Evolutionary conservation across 1,284 basidiomycete species (phyloP).

Genomic region (Cryptococcus sp.): DNA sequence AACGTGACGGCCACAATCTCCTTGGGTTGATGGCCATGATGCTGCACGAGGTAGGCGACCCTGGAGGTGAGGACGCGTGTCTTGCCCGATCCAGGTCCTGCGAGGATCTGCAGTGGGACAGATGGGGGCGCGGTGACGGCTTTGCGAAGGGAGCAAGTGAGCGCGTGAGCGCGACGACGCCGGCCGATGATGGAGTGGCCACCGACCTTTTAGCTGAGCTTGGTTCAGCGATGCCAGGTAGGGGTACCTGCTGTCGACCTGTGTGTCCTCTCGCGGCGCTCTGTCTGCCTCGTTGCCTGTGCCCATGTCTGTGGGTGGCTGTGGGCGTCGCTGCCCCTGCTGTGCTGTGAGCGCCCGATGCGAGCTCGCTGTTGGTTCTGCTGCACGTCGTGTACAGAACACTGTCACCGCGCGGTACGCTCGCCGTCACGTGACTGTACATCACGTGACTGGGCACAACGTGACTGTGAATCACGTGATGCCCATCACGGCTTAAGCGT

Average conservation of each 20-base stretch:
- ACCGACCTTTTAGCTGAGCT: conserved; percentile 39
- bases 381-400: too few relatives aligned
- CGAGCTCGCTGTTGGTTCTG: too few relatives aligned
- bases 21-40: conserved; percentile 58
- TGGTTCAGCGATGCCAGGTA: conserved; percentile 39
- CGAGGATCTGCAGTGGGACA: conserved; percentile 72
- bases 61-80: conserved; percentile 70
- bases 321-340: too few relatives aligned
- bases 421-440: too few relatives aligned
- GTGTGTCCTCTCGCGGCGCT: too few relatives aligned
- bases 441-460: too few relatives aligned
- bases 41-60: conserved; percentile 69
- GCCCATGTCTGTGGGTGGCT: too few relatives aligned
- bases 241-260: conserved; percentile 15
- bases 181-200: background rate
- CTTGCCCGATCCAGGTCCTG: conserved; percentile 76
- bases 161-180: background rate
- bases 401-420: too few relatives aligned
- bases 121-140: conserved; percentile 65
- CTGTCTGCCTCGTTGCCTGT: too few relatives aligned
- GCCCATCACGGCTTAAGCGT: too few relatives aligned
- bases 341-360: too few relatives aligned
- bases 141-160: conserved; percentile 30
- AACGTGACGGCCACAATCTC: conserved; percentile 78
- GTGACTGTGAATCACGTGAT: too few relatives aligned